Base-by-base conservation (phyloP, 2,329 filamentous ascomycete genomes). In the Neonectria punicea region DNA sequence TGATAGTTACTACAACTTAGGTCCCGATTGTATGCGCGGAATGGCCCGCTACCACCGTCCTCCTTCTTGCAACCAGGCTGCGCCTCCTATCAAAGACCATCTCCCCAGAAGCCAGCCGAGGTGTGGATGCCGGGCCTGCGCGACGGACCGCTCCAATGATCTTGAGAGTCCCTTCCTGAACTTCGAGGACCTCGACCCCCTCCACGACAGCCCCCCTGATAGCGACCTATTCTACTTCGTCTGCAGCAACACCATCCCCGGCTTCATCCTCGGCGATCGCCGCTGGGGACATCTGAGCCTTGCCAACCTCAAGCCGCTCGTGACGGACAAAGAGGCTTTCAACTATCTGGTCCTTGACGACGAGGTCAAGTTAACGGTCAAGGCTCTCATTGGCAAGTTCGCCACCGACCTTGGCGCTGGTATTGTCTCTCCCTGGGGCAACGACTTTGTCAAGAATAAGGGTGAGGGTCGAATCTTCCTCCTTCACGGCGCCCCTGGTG, bases 401-500 rank as follows among this genome's bases (percentile, higher is more conserved):
- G 79, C 82, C 53, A 78, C 73, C 5, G 67, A 75, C 50, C 53
- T 75, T 13, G 74, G 68, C 11, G 74, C 79, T 25, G 80, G 81
- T 43, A 77, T 75, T 16, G 72, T 85, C 6, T 75, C 78, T 0
- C 81, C 83, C 1, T 85, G 83, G 83, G 64, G 81, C 68, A 76
- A 76, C 61, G 83, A 85, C 66, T 83, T 85, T 58, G 77, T 85
- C 68, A 80, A 81, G 74, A 83, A 84, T 73, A 86, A 86, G 73
- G 83, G 83, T 36, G 81, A 84, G 58, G 82, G 83, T 5, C 79
- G 82, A 47, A 84, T 85, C 69, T 84, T 85, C 74, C 77, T 87
- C 14, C 80, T 87, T 1, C 84, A 86, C 66, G 84, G 85, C 16
- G 80, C 81, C 9, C 85, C 85, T 1, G 86, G 85, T n/a, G 83